Evolutionary conservation across 768 basidiomycete genomes (phyloP).

Genomic region (Pleurotus citrinopileatus): DNA sequence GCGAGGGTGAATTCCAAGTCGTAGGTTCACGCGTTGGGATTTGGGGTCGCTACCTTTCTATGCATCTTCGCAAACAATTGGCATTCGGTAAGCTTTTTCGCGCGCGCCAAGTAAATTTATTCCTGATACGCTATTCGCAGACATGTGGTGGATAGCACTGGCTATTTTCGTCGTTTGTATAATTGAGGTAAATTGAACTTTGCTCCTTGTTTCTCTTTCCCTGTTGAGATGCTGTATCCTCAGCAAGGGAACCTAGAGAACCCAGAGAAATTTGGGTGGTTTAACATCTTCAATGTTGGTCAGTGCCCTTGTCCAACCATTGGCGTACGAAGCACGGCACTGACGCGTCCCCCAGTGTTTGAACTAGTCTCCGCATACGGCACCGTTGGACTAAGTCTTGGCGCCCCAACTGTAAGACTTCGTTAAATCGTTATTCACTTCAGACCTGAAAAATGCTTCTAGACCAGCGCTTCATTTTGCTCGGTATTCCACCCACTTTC

Average conservation of each 20-base stretch:
- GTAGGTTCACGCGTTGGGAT: conserved; percentile 52
- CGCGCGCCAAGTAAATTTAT: not conserved
- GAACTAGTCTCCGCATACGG: conserved; percentile 89
- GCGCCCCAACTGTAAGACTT: conserved; percentile 78
- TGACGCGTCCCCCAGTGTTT: conserved; percentile 51
- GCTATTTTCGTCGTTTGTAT: conserved; percentile 91
- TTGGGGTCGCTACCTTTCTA: conserved; percentile 75
- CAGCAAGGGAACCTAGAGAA: conserved; percentile 62
- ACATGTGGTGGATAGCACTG: conserved; percentile 94
- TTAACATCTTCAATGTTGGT: conserved; percentile 83
- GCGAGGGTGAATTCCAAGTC: conserved; percentile 42
- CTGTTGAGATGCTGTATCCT: not conserved
- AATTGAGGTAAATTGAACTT: conserved; percentile 87
- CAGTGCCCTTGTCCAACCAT: conserved; percentile 3
- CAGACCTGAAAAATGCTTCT: conserved; percentile 32
- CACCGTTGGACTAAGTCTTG: conserved; percentile 86
- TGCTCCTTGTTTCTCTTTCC: conserved; percentile 19
- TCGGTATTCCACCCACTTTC: conserved; percentile 79
- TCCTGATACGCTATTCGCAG: conserved; percentile 34
- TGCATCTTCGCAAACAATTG: conserved; percentile 85
- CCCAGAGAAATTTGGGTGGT: conserved; percentile 57
- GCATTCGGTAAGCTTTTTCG: conserved; percentile 67
- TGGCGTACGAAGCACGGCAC: not conserved
- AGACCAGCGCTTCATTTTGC: conserved; percentile 81
- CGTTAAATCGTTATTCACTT: too few species aligned